Evolutionary conservation across 345 rosid species (phyloP), one percentile per base, ranked within the genome.

Genomic region (Arabidopsis suecica): DNA sequence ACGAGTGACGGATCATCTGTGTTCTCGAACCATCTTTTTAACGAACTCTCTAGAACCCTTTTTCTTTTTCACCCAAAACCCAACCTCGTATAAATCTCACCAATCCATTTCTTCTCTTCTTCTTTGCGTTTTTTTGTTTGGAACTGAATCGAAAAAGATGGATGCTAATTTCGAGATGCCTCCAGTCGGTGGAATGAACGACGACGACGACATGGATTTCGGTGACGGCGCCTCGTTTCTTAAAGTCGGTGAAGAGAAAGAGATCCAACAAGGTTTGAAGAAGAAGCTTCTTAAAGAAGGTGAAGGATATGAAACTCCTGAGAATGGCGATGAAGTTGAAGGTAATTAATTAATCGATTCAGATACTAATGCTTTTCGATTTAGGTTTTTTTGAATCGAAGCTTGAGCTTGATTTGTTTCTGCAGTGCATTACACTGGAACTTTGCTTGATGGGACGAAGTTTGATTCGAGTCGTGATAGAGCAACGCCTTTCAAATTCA

Each of bases 391-490:
- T 34, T 16, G 36, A 18, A 56, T 40, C 7, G 37, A 51, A 51
- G 73, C 61, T 71, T 20, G 50, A 48, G 25, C 6, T 71, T 30
- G 55, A 60, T 69, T 47, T 53, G 22, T 65, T 57, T 51, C 2
- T 77, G 30, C 79, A 84, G 88, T 86, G 61, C 88, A 86, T 47
- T 84, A 84, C 78, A 96, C 96, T 22, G 99, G 99, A 53, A 96
- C 98, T 14, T 82, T 96, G 83, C 49, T 93, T 10, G 98, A 96
- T 66, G 99, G 98, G 23, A 93, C 96, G 1, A 75, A 87, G 81
- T 96, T 96, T 51, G 99, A 96, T 84, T 96, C 98, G 0, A 96
- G 98, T 49, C 86, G 95, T 25, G 97, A 88, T 32, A 84, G 93
- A 18, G 95, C 89, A 9, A 82, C 90, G 33, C 94, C 99, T 9